These are phyloP conservation scores for Phalaenopsis hybrid DNA, from an alignment of 116 monocot genomes.

Conservation along the genomic window DNA sequence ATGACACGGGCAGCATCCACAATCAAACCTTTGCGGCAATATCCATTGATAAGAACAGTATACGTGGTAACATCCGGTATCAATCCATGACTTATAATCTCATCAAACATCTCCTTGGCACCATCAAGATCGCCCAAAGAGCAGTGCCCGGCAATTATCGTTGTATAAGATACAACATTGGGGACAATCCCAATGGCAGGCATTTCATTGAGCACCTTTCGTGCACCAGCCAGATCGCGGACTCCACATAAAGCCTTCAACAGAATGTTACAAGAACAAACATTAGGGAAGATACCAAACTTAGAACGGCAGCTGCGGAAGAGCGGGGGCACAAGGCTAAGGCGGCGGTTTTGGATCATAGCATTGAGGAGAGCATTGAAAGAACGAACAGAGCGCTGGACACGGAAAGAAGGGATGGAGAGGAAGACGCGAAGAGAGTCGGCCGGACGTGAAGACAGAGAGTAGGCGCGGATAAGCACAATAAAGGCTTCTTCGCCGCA, in stretches of 20 bases:
- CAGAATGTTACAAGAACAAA: conserved; percentile 62
- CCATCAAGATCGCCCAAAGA: conserved; percentile 27
- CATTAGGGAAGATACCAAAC: conserved; percentile 58
- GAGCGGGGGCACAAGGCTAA: conserved; percentile 40
- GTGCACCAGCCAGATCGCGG: conserved; percentile 34
- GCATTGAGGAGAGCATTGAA: conserved; percentile 78
- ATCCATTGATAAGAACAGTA: conserved; percentile 45
- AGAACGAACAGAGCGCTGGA: conserved; percentile 49
- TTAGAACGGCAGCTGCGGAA: conserved; percentile 37
- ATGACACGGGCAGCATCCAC: conserved; percentile 26
- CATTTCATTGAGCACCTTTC: conserved; percentile 75
- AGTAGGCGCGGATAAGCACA: conserved; percentile 49
- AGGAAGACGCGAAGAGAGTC: conserved; percentile 47
- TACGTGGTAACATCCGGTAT: conserved; percentile 45
- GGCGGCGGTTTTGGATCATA: conserved; percentile 50
- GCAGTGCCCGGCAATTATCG: conserved; percentile 42
- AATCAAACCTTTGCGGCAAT: conserved; percentile 29
- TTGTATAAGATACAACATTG: conserved; percentile 57
- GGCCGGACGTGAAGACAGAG: conserved; percentile 40
- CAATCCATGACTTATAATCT: conserved; percentile 27
- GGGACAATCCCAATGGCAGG: conserved; percentile 59
- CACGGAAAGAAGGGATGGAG: conserved; percentile 46
- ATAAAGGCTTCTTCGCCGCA: conserved; percentile 67
- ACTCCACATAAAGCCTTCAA: conserved; percentile 49
- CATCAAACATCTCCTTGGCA: conserved; percentile 36